Percentiles rank a stretch among this genome's conserved stretches.
Conservation (phyloP, 2,329 filamentous ascomycete genomes). For the Fusarium napiforme region DNA sequence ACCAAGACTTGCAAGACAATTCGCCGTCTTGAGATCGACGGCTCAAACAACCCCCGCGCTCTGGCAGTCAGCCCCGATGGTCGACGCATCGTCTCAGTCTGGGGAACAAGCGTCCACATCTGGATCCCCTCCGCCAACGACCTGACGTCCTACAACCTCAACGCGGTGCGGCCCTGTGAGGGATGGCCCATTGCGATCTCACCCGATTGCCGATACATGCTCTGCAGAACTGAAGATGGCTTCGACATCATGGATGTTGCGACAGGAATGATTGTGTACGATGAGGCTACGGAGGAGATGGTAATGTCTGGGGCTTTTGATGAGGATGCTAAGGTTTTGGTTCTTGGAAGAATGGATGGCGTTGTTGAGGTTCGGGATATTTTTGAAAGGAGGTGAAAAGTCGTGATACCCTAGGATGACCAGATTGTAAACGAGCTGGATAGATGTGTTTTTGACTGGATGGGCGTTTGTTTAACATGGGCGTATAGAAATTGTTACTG, state of each 20-base stretch:
- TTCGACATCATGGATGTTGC: conserved; percentile 54
- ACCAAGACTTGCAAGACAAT: conserved; percentile 49
- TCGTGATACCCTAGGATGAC: conserved; percentile 27
- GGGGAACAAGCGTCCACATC: conserved; percentile 52
- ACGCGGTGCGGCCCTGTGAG: conserved; percentile 48
- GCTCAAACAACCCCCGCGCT: conserved; percentile 46
- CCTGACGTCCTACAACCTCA: conserved; percentile 51
- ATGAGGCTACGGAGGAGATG: conserved; percentile 38
- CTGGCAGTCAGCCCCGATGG: conserved; percentile 51
- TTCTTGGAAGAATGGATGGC: conserved; percentile 51
- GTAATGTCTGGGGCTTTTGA: conserved; percentile 53
- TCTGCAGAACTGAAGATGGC: conserved; percentile 54
- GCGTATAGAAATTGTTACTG: background rate
- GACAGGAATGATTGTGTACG: conserved; percentile 49
- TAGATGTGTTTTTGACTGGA: background rate
- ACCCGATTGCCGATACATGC: conserved; percentile 52
- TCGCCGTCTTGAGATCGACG: conserved; percentile 51
- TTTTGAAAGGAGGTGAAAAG: conserved; percentile 35
- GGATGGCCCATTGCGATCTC: conserved; percentile 56
- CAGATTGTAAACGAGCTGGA: background rate
- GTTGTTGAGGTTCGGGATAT: conserved; percentile 50
- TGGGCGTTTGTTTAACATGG: background rate
- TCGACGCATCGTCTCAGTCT: conserved; percentile 50
- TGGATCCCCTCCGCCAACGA: conserved; percentile 50
- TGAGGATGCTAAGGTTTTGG: conserved; percentile 44